These are phyloP conservation scores for Auricularia heimuer DNA, from an alignment of 768 basidiomycete genomes.

Conservation along the genomic window DNA sequence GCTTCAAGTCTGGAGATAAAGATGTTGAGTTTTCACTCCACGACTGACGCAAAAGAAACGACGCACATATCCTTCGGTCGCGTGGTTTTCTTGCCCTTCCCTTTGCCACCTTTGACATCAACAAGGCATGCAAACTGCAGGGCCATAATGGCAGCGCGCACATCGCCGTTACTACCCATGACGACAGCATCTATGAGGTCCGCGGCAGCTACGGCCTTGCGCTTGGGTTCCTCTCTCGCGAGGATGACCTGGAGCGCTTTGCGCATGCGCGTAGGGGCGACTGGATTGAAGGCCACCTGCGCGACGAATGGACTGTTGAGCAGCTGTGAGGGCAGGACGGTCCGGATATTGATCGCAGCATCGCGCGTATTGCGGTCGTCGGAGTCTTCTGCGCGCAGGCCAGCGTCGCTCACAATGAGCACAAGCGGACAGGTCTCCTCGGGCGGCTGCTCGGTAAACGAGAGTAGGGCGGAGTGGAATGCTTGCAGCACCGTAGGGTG, in stretches of 20 bases:
- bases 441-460: constrained; percentile 34
- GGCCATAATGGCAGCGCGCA: constrained; percentile 87
- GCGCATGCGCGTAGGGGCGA: constrained; percentile 76
- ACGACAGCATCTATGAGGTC: constrained; percentile 69
- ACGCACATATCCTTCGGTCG: constrained; percentile 14
- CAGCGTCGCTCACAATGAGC: constrained; percentile 74
- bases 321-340: constrained; percentile 59
- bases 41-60: not conserved
- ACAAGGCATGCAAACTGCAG: constrained; percentile 73
- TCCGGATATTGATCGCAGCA: constrained; percentile 57
- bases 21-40: not conserved
- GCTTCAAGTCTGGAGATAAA: constrained; percentile 43
- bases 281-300: constrained; percentile 87
- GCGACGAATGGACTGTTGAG: constrained; percentile 64
- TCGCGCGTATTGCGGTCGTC: constrained; percentile 38
- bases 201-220: constrained; percentile 34
- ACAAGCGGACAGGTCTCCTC: constrained; percentile 49
- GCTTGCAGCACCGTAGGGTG: constrained; percentile 56
- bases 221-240: constrained; percentile 18
- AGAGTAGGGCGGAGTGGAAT: constrained; percentile 62
- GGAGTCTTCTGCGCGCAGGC: constrained; percentile 56
- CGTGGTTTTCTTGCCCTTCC: constrained; percentile 24
- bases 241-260: constrained; percentile 64
- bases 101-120: constrained; percentile 18
- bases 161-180: constrained; percentile 78